These are phyloP conservation scores for Backusella morwellensis DNA, from an alignment of 192 early-diverging fungal species.

Conservation along the genomic window DNA sequence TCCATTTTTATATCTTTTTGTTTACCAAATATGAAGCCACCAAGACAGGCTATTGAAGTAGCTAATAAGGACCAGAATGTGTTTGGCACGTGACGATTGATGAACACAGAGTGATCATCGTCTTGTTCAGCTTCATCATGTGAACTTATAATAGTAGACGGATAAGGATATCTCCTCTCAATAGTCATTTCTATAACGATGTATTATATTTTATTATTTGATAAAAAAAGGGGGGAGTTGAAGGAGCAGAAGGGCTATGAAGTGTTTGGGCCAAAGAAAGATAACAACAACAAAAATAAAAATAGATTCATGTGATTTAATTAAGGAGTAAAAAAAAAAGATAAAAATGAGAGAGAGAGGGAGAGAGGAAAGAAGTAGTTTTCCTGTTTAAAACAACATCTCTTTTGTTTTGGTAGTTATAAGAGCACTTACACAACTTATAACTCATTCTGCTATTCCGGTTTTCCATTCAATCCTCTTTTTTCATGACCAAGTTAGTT, in stretches of 20 bases:
- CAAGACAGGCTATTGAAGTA: slow-evolving; percentile 7
- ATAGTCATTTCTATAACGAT: not conserved
- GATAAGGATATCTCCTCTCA: not conserved
- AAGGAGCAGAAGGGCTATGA: not conserved
- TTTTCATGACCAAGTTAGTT: not conserved
- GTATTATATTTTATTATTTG: not conserved
- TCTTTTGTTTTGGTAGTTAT: not conserved
- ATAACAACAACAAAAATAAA: not conserved
- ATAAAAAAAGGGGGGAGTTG: not conserved
- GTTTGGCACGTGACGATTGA: not conserved
- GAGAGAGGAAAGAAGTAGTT: not conserved
- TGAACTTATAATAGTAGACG: not conserved
- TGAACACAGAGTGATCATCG: not conserved
- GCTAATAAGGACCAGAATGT: slow-evolving; percentile 12
- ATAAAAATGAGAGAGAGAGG: not conserved
- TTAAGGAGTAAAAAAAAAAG: not conserved
- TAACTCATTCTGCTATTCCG: not conserved
- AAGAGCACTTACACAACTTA: not conserved
- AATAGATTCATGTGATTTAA: slow-evolving; percentile 5
- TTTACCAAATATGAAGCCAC: slow-evolving; percentile 17
- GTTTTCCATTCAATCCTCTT: not conserved
- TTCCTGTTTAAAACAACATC: not conserved
- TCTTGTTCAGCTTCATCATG: not conserved
- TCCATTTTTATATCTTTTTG: not conserved
- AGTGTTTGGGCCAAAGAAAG: not conserved